A percentile compares a stretch with the other conserved stretches of the same genome.
These are phyloP conservation scores for Rhazya stricta DNA, from an alignment of 257 asterid genomes.

Conservation along the genomic window DNA sequence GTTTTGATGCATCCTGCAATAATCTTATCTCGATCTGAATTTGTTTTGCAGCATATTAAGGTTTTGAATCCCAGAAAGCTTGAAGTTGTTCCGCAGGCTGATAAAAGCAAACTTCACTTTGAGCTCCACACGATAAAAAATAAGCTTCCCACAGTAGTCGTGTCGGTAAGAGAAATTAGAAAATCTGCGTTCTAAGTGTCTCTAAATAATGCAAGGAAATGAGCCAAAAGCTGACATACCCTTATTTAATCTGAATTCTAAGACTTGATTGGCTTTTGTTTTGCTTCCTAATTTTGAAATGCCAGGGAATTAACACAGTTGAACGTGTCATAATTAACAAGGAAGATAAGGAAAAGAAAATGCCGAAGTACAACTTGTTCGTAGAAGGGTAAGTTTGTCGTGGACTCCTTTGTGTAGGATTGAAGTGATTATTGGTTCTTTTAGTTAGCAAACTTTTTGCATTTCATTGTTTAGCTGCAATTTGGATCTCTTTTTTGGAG, in stretches of 20 bases:
- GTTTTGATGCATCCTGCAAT: neutral
- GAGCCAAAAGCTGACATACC: neutral
- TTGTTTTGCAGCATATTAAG: constrained; percentile 52
- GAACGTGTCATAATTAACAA: constrained; percentile 79
- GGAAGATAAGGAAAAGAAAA: constrained; percentile 26
- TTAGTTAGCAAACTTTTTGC: neutral
- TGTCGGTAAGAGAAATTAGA: constrained; percentile 46
- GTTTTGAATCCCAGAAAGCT: constrained; percentile 52
- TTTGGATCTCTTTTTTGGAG: neutral
- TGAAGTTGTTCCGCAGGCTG: constrained; percentile 45
- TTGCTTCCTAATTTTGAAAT: constrained; percentile 12
- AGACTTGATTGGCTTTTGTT: neutral
- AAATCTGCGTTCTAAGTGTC: neutral
- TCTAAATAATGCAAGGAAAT: neutral
- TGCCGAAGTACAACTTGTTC: constrained; percentile 45
- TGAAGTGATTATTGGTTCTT: neutral
- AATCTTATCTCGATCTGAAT: neutral
- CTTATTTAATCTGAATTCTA: neutral
- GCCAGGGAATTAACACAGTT: constrained; percentile 76
- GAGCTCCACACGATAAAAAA: constrained; percentile 56
- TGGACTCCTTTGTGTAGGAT: neutral
- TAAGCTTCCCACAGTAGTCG: constrained; percentile 69
- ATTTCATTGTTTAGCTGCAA: neutral
- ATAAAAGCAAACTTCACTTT: constrained; percentile 58
- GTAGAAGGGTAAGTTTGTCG: constrained; percentile 77